Percentiles rank a stretch among this genome's conserved stretches.
Evolutionary conservation across 2,329 filamentous ascomycete genomes (phyloP).

Genomic region (Beauveria australis): DNA sequence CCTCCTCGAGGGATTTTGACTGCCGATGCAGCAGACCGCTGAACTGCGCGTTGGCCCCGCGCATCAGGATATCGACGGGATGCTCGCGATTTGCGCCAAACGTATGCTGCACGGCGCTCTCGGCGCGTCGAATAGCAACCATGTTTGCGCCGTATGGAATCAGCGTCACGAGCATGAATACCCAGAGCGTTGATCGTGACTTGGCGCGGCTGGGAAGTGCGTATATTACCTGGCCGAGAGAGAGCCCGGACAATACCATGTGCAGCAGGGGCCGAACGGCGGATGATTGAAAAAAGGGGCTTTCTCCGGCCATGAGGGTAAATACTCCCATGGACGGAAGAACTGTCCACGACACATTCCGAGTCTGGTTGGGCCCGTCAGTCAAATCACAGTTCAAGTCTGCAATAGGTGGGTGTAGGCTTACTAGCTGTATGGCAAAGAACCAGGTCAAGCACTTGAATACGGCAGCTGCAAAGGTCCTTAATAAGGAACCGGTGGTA

Average conservation of each 20-base stretch:
- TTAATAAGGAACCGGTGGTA: not conserved
- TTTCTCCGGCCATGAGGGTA: slow-evolving; percentile 5
- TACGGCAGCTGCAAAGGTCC: not conserved
- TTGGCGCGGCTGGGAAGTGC: slow-evolving; percentile 25
- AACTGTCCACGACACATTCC: slow-evolving; percentile 10
- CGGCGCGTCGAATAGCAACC: slow-evolving; percentile 15
- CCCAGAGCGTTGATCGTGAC: slow-evolving; percentile 22
- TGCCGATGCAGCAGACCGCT: slow-evolving; percentile 25
- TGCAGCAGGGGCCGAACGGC: slow-evolving; percentile 18
- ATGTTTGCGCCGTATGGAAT: slow-evolving; percentile 24
- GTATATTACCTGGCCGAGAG: slow-evolving; percentile 23
- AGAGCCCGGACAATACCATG: slow-evolving; percentile 21
- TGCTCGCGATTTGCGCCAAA: slow-evolving; percentile 18
- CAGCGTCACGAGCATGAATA: slow-evolving; percentile 21
- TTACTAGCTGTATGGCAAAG: slow-evolving; percentile 24
- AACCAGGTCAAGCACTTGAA: slow-evolving; percentile 29
- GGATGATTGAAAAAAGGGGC: slow-evolving; percentile 2
- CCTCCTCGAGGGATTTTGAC: slow-evolving; percentile 28
- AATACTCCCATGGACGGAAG: slow-evolving; percentile 7
- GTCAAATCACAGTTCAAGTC: accelerated
- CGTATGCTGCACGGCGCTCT: slow-evolving; percentile 8
- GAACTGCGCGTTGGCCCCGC: slow-evolving; percentile 23
- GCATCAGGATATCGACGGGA: slow-evolving; percentile 27
- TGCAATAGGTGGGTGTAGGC: not conserved
- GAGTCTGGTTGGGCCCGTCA: slow-evolving; percentile 18